Conservation (phyloP, 78 protist species). For the Creolimax fragrantissima region DNA sequence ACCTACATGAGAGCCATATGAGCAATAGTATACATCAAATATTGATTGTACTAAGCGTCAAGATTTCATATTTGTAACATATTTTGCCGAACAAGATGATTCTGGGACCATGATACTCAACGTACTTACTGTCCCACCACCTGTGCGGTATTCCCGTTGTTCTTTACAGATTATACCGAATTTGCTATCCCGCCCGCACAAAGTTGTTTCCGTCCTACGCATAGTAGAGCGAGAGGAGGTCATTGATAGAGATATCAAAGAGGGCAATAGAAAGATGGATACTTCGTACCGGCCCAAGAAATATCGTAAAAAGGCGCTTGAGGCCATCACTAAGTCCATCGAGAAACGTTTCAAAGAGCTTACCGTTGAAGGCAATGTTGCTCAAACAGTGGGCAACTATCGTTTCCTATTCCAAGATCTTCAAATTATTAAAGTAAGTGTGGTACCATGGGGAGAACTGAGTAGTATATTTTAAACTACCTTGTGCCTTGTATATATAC, state of each 20-base stretch:
- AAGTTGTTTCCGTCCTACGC: neutral
- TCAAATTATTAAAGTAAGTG: neutral
- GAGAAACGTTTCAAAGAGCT: neutral
- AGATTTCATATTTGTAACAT: too few species aligned
- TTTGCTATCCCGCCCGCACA: neutral
- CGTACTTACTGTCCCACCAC: too few species aligned
- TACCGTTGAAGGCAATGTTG: neutral
- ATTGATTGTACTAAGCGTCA: too few species aligned
- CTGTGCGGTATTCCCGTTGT: too few species aligned
- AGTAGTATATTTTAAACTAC: neutral
- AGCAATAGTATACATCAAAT: too few species aligned
- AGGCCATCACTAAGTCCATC: neutral
- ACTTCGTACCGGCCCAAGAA: neutral
- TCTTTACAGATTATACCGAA: neutral
- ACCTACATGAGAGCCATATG: too few species aligned
- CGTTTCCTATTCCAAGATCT: neutral
- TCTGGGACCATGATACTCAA: too few species aligned
- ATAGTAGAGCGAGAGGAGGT: slow-evolving; percentile 3
- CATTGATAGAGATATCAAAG: neutral
- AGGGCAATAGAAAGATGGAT: neutral
- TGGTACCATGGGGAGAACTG: neutral
- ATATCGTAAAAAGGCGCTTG: neutral
- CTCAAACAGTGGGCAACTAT: neutral
- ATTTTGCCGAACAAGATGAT: too few species aligned
- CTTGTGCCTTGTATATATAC: neutral